Evolutionary conservation across 2,329 filamentous ascomycete genomes (phyloP), one percentile per base, ranked within the genome.

Genomic region (Colletotrichum brevisporum): DNA sequence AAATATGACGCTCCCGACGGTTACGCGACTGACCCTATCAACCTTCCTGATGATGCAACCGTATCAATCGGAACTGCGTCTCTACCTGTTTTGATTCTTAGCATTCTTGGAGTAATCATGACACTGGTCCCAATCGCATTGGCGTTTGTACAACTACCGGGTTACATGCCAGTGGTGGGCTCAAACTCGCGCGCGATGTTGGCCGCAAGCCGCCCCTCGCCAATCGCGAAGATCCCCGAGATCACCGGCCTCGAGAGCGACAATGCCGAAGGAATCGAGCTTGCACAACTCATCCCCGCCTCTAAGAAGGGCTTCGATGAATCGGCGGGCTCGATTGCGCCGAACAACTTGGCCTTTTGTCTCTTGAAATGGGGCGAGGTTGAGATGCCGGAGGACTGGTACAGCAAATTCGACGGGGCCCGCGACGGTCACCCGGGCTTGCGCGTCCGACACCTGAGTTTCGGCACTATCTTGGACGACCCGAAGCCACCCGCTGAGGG

Each of bases 131-230:
- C 48, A 3, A 27, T 31, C 16, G 16, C 51, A 2, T 6, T 61
- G 3, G 39, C 31, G 1, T 9, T 21, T 13, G 8, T 18, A 5
- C 8, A 18, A 3, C 13, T 61, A 2, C 2, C 47, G 6, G 58
- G 48, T 3, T 61, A 53, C 21, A 61, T 53, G 48, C 48, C 58
- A 6, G 1, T 61, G 0, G 48, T 61, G n/a, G 58, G 58, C 2
- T 53, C 36, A 3, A 61, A 53, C 21, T 52, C 58, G 2, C 15
- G n/a, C 15, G 48, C 48, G 16, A 53, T 61, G 16, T 15, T 47
- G 8, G 48, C 36, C 27, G 58, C 48, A 31, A 43, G 58, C 36
- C 36, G 36, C 6, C 27, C 41, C 15, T 53, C 58, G 5, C 48
- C 58, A 0, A 1, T 53, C 12, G 2, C 48, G 2, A 61, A 53